These are phyloP conservation scores for Chlamydomonas reinhardtii DNA, from an alignment of 163 green algal species.

Conservation along the genomic window DNA sequence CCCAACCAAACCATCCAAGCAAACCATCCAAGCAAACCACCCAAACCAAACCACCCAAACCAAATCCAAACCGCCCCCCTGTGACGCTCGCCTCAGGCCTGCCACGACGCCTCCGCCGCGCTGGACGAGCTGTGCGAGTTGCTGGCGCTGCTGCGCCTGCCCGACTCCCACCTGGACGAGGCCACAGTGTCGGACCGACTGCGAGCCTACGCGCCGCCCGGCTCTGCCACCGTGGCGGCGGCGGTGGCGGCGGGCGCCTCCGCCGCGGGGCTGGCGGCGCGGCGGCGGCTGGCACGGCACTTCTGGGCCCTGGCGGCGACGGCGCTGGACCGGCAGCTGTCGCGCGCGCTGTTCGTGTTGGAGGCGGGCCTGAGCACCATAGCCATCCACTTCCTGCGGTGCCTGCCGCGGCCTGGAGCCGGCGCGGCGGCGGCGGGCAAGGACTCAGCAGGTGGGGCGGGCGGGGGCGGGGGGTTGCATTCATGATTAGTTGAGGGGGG, in stretches of 20 bases:
- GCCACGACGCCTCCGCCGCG: constrained; percentile 33
- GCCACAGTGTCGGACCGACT: constrained; percentile 26
- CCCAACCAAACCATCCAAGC: too few relatives aligned
- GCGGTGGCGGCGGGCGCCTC: constrained; percentile 31
- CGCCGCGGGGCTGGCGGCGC: constrained; percentile 42
- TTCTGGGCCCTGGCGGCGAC: constrained; percentile 54
- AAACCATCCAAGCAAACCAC: too few relatives aligned
- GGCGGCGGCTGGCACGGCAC: constrained; percentile 61
- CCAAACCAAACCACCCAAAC: too few relatives aligned
- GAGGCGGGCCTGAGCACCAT: constrained; percentile 63
- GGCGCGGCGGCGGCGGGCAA: too few relatives aligned
- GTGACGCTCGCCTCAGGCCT: too few relatives aligned
- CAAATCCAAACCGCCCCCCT: too few relatives aligned
- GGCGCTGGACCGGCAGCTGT: constrained; percentile 52
- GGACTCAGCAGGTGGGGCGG: too few relatives aligned
- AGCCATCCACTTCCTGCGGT: constrained; percentile 67
- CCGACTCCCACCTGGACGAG: constrained; percentile 48
- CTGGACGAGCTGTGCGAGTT: constrained; percentile 56
- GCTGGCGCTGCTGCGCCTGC: constrained; percentile 44
- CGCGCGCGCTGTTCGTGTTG: constrained; percentile 53
- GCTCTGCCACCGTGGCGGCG: constrained; percentile 40
- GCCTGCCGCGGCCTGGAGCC: constrained; percentile 33
- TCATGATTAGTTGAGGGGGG: too few relatives aligned
- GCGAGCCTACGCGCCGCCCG: constrained; percentile 40
- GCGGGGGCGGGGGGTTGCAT: too few relatives aligned